phyloP scores from a whole-genome alignment of 2,329 filamentous ascomycete genomes.

The Aureobasidium sp. region DNA sequence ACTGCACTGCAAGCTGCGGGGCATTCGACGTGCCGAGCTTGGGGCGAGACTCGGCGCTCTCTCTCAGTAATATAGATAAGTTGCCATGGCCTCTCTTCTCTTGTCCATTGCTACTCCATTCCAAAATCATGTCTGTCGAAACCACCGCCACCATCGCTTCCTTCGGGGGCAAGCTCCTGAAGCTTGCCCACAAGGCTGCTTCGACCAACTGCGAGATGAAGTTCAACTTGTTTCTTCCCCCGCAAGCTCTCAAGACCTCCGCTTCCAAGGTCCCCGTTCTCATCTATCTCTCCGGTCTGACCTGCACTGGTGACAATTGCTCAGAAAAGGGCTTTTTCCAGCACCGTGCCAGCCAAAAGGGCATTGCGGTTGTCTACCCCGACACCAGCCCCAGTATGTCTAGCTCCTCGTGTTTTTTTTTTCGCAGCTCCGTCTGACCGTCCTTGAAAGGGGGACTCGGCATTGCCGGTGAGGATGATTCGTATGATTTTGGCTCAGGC shows the following conservation, averaged over 20 bases:
- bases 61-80: constrained; percentile 2
- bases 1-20: background rate
- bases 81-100: background rate
- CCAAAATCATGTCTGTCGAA: constrained; percentile 66
- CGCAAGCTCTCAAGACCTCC: constrained; percentile 49
- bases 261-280: constrained; percentile 70
- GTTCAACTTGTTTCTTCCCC: constrained; percentile 86
- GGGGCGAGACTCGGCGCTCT: background rate
- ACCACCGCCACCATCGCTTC: constrained; percentile 83
- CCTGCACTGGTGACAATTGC: constrained; percentile 81
- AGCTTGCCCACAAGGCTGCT: constrained; percentile 71
- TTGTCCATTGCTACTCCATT: background rate
- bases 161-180: constrained; percentile 91
- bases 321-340: constrained; percentile 85
- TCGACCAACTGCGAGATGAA: constrained; percentile 82
- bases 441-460: constrained; percentile 58
- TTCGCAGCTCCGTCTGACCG: constrained; percentile 15
- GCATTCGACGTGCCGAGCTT: background rate
- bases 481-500: constrained; percentile 84
- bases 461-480: constrained; percentile 76
- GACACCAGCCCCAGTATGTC: constrained; percentile 80
- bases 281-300: constrained; percentile 88
- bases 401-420: background rate
- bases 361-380: constrained; percentile 88
- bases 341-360: constrained; percentile 66